These are phyloP conservation scores for Volvariella surrecta DNA, from an alignment of 1,284 basidiomycete genomes.

Conservation along the genomic window DNA sequence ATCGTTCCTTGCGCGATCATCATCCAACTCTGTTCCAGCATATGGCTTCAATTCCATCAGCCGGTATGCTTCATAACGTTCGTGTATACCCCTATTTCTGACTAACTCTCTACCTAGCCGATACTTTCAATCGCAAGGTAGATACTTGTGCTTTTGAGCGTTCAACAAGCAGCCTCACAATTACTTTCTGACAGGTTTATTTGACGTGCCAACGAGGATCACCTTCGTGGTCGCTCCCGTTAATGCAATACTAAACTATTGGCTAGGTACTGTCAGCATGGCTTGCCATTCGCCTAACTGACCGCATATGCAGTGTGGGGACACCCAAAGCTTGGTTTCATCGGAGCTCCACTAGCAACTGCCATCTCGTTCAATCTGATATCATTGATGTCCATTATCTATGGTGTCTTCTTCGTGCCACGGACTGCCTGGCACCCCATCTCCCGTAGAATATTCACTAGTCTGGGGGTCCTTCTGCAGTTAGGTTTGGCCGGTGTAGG, in stretches of 20 bases:
- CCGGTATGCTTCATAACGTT: conserved; percentile 30
- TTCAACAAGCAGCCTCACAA: conserved; percentile 1
- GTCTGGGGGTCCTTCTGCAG: conserved; percentile 63
- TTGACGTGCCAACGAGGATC: conserved; percentile 82
- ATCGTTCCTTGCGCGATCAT: conserved; percentile 5
- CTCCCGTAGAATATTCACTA: conserved; percentile 55
- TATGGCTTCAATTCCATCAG: conserved; percentile 75
- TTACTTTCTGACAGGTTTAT: conserved; percentile 47
- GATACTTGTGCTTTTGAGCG: background rate
- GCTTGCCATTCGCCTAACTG: background rate
- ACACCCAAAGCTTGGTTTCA: conserved; percentile 78
- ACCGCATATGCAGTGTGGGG: conserved; percentile 66
- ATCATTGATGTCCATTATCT: conserved; percentile 58
- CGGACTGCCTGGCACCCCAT: conserved; percentile 83
- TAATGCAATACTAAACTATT: conserved; percentile 79
- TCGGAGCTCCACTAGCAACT: conserved; percentile 89
- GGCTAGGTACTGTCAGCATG: conserved; percentile 48
- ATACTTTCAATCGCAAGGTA: conserved; percentile 86
- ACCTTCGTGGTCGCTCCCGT: conserved; percentile 81
- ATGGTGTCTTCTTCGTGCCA: conserved; percentile 70
- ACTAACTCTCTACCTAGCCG: conserved; percentile 35
- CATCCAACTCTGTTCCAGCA: conserved; percentile 30
- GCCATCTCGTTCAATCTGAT: conserved; percentile 87
- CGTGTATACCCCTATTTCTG: conserved; percentile 9
- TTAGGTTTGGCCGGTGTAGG: conserved; percentile 77